A percentile compares a stretch with the other conserved stretches of the same genome.
phyloP scores from a whole-genome alignment of 2,329 filamentous ascomycete genomes.

The Ophiostoma sp. region DNA sequence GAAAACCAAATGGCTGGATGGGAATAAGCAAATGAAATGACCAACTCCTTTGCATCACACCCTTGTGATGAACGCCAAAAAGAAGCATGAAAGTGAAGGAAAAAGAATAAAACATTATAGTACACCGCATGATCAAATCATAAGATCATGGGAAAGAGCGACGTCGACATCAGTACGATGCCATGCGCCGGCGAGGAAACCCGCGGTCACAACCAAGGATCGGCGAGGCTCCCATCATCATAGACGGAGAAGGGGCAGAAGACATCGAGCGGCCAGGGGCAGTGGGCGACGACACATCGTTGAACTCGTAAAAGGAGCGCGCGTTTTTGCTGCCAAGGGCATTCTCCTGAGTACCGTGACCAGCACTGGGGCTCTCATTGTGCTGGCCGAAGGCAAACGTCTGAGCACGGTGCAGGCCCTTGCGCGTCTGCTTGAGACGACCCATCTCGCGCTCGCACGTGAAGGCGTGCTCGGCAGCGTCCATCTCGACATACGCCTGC shows the following conservation, averaged over 20 bases:
- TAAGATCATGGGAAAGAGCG: slow-evolving; percentile 4
- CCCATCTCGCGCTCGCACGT: slow-evolving; percentile 94
- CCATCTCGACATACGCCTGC: slow-evolving; percentile 96
- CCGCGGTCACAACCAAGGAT: slow-evolving; percentile 47
- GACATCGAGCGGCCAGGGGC: slow-evolving; percentile 40
- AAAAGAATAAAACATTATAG: slow-evolving; percentile 12
- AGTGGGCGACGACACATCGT: slow-evolving; percentile 52
- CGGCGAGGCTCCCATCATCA: slow-evolving; percentile 41
- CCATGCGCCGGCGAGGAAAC: slow-evolving; percentile 53
- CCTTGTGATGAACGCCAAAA: slow-evolving; percentile 15
- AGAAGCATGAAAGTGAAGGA: slow-evolving; percentile 1
- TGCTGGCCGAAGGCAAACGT: slow-evolving; percentile 92
- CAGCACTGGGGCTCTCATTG: slow-evolving; percentile 31
- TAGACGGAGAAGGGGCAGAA: slow-evolving; percentile 38
- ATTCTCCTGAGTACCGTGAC: neutral
- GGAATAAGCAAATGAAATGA: slow-evolving; percentile 13
- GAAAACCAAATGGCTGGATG: slow-evolving; percentile 18
- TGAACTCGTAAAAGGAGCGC: slow-evolving; percentile 31
- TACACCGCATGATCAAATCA: slow-evolving; percentile 13
- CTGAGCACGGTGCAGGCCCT: slow-evolving; percentile 78
- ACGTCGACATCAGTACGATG: slow-evolving; percentile 49
- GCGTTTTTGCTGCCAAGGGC: neutral
- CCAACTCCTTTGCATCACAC: slow-evolving; percentile 10
- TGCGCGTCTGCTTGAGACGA: slow-evolving; percentile 77
- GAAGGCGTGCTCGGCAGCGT: slow-evolving; percentile 79